Evolutionary conservation across 495 filamentous ascomycete species (phyloP).

Genomic region (Daldinia caldariorum): DNA sequence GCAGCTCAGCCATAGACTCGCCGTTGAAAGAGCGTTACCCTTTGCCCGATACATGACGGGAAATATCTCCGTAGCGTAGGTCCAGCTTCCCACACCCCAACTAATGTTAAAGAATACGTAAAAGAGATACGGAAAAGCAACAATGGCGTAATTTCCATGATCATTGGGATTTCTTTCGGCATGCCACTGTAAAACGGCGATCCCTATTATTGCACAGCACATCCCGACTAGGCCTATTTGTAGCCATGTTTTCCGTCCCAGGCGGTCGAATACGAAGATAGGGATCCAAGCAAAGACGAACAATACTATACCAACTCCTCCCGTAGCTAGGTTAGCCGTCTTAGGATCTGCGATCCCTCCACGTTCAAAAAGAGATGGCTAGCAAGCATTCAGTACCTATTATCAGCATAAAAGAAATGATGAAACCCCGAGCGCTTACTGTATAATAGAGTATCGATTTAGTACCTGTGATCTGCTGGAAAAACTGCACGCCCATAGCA

Average conservation of each 20-base stretch:
- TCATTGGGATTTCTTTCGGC: neutral
- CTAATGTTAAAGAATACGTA: slow-evolving; percentile 48
- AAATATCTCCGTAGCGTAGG: slow-evolving; percentile 47
- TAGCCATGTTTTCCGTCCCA: slow-evolving; percentile 43
- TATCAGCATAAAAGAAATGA: neutral
- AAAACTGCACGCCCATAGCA: slow-evolving; percentile 42
- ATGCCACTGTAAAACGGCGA: neutral
- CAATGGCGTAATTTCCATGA: slow-evolving; percentile 42
- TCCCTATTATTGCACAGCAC: slow-evolving; percentile 36
- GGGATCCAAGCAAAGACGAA: slow-evolving; percentile 45
- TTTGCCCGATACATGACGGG: slow-evolving; percentile 37
- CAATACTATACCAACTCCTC: slow-evolving; percentile 38
- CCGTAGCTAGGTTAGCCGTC: slow-evolving; percentile 40
- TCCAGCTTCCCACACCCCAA: slow-evolving; percentile 47
- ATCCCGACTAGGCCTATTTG: slow-evolving; percentile 46
- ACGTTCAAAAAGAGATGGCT: slow-evolving; percentile 43
- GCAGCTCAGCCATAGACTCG: slow-evolving; percentile 41
- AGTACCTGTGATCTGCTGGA: slow-evolving; percentile 43
- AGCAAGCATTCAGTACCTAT: neutral
- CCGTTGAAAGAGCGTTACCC: slow-evolving; percentile 36
- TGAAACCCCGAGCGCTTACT: slow-evolving; percentile 6
- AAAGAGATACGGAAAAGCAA: slow-evolving; percentile 47
- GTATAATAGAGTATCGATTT: slow-evolving; percentile 47
- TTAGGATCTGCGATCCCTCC: slow-evolving; percentile 41
- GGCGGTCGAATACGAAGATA: slow-evolving; percentile 41